Conservation (phyloP, 305 asterid species). For the Solanum aculeatissimum region DNA sequence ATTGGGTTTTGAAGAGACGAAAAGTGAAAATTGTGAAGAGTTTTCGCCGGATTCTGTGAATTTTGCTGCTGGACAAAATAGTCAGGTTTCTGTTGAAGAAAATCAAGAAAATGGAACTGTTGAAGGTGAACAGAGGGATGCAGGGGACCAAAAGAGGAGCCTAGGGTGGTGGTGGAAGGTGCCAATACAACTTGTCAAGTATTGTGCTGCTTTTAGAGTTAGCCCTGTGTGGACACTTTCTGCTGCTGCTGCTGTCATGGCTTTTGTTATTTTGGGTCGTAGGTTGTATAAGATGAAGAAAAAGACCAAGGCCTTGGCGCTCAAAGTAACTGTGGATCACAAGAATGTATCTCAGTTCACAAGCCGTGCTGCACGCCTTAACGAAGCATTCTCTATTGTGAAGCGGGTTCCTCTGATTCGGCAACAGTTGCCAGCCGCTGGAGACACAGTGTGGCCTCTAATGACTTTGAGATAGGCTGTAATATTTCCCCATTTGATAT, state of each 20-base stretch:
- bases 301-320: conserved; percentile 49
- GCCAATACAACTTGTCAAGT: conserved; percentile 67
- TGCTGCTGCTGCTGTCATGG: conserved; percentile 65
- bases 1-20: conserved; percentile 6
- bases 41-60: background rate
- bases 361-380: conserved; percentile 83
- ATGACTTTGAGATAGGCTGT: conserved; percentile 32
- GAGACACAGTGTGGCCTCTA: conserved; percentile 59
- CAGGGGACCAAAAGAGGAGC: conserved; percentile 39
- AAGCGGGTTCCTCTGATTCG: conserved; percentile 80
- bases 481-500: background rate
- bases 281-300: conserved; percentile 68
- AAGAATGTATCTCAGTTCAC: conserved; percentile 89
- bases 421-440: conserved; percentile 61
- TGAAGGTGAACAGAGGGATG: conserved; percentile 6
- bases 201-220: conserved; percentile 47
- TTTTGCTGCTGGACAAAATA: background rate
- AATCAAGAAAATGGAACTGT: conserved; percentile 2
- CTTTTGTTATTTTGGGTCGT: conserved; percentile 70
- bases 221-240: conserved; percentile 78
- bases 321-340: conserved; percentile 75
- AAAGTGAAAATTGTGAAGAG: background rate
- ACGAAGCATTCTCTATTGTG: conserved; percentile 87
- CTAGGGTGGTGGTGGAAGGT: conserved; percentile 96
- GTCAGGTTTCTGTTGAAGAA: conserved; percentile 5